phyloP scores from a whole-genome alignment of 1,139 yeast genomes.

The Saccharomyces hybrid region DNA sequence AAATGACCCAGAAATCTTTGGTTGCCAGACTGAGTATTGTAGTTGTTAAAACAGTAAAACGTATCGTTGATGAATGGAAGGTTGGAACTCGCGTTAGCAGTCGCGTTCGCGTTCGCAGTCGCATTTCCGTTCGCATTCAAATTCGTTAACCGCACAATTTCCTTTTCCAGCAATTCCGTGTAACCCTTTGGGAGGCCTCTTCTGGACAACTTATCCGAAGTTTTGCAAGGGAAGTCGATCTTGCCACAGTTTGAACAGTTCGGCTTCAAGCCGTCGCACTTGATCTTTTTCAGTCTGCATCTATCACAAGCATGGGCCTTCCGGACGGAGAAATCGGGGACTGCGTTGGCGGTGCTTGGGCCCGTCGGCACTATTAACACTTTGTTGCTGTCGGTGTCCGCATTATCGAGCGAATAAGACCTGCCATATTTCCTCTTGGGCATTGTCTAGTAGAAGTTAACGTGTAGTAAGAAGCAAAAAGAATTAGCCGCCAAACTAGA shows the following conservation, averaged over 20 bases:
- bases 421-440: conserved; percentile 1
- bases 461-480: background rate
- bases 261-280: conserved; percentile 67
- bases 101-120: background rate
- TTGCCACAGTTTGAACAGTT: conserved; percentile 56
- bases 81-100: background rate
- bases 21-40: conserved; percentile 9
- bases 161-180: conserved; percentile 63
- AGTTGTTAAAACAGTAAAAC: conserved; percentile 23
- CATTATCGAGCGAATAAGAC: background rate
- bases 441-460: background rate
- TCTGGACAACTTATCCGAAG: conserved; percentile 64
- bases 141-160: conserved; percentile 48
- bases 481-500: background rate
- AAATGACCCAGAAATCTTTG: conserved; percentile 20
- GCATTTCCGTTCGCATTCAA: too few relatives aligned
- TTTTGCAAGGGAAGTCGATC: conserved; percentile 59
- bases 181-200: conserved; percentile 71
- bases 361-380: background rate
- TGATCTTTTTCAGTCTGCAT: conserved; percentile 67
- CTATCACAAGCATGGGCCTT: conserved; percentile 75
- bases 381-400: background rate
- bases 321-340: background rate
- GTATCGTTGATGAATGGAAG: conserved; percentile 28
- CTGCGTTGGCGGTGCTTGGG: background rate